A percentile compares a stretch with the other conserved stretches of the same genome.
phyloP scores from a whole-genome alignment of 768 basidiomycete genomes.

The Udeniomyces megalosporus region DNA sequence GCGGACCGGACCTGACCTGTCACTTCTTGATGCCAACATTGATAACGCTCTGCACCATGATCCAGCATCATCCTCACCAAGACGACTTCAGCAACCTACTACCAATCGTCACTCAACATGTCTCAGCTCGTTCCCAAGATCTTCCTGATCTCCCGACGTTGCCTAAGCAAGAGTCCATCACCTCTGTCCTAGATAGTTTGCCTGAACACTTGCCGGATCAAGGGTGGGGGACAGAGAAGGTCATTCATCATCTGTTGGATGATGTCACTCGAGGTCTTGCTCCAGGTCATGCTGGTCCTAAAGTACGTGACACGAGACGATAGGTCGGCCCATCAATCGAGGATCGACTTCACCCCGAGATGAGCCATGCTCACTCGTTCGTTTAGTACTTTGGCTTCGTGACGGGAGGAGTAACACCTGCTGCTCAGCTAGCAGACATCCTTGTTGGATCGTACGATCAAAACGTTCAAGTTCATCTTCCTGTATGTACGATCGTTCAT shows the following conservation, averaged over 20 bases:
- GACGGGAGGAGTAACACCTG: conserved; percentile 28
- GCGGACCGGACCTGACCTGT: not conserved
- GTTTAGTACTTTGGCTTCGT: conserved; percentile 27
- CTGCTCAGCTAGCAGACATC: conserved; percentile 32
- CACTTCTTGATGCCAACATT: too few relatives aligned
- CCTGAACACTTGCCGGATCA: conserved; percentile 23
- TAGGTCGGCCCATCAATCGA: too few relatives aligned
- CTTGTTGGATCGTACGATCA: conserved; percentile 28
- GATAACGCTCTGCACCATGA: not conserved
- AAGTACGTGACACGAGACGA: too few relatives aligned
- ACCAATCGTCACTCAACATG: not conserved
- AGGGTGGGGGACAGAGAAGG: conserved; percentile 27
- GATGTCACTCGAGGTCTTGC: conserved; percentile 27
- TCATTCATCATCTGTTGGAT: conserved; percentile 23
- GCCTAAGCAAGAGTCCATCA: conserved; percentile 15
- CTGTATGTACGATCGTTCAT: conserved; percentile 19
- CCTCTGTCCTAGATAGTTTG: conserved; percentile 19
- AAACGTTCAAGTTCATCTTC: conserved; percentile 30
- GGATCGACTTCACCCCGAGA: not conserved
- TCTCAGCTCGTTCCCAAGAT: not conserved
- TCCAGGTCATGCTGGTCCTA: conserved; percentile 31
- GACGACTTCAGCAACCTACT: not conserved
- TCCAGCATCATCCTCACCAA: not conserved
- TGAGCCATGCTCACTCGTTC: too few relatives aligned
- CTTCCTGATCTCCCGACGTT: conserved; percentile 1